A percentile compares a stretch with the other conserved stretches of the same genome.
Conservation (phyloP, 2,329 filamentous ascomycete species). For the Fusarium cyanostomum region DNA sequence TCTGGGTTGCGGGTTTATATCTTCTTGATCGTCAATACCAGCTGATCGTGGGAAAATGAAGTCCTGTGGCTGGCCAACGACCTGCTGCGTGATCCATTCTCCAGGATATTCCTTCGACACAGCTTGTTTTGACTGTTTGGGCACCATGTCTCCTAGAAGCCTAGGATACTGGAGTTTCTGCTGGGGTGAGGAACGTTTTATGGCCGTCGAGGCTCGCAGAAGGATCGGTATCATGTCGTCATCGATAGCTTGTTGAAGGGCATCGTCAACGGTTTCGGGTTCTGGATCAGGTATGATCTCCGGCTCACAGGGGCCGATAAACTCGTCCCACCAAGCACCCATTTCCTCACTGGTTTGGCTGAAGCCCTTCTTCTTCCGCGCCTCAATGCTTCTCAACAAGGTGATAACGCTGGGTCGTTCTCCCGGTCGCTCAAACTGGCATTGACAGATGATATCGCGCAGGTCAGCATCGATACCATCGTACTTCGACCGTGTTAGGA, state of each 20-base stretch:
- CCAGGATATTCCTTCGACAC: neutral
- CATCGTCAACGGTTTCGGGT: neutral
- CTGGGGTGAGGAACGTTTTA: neutral
- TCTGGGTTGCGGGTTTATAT: neutral
- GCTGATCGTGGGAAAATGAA: neutral
- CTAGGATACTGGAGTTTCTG: too few species aligned
- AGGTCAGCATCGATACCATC: constrained; percentile 34
- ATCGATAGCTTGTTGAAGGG: neutral
- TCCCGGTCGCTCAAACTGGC: constrained; percentile 40
- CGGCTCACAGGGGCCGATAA: constrained; percentile 11
- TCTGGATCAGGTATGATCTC: neutral
- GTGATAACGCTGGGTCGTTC: constrained; percentile 40
- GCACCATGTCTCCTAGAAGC: neutral
- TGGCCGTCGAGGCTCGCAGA: neutral
- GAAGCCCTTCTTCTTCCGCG: constrained; percentile 35
- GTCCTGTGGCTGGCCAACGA: neutral
- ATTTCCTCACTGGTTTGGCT: constrained; percentile 21
- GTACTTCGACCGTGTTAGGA: constrained; percentile 14
- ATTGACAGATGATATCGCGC: constrained; percentile 35
- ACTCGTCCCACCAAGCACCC: constrained; percentile 31
- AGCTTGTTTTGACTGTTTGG: neutral
- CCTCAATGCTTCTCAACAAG: constrained; percentile 31
- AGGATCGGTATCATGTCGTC: neutral
- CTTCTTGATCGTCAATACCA: neutral
- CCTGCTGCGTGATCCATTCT: neutral